Conservation (phyloP, 805 yeast genomes). For the Barnettozyma vustinii region DNA sequence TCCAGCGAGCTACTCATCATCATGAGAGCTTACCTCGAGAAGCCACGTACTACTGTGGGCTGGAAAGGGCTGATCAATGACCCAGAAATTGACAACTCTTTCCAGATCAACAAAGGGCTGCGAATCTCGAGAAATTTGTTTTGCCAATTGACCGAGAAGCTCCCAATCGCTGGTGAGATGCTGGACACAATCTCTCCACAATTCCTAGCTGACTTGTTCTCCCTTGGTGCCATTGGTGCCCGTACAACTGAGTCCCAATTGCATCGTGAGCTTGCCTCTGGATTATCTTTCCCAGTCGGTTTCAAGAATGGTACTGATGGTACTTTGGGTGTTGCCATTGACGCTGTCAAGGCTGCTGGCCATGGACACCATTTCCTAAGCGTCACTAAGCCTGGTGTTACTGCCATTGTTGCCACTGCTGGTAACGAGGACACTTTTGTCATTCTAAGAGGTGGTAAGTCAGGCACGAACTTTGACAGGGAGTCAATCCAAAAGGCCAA, state of each 20-base stretch:
- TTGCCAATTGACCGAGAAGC: slow-evolving; percentile 69
- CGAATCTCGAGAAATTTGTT: slow-evolving; percentile 84
- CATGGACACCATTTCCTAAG: slow-evolving; percentile 92
- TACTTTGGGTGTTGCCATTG: slow-evolving; percentile 87
- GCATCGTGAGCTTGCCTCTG: slow-evolving; percentile 95
- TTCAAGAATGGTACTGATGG: slow-evolving; percentile 99
- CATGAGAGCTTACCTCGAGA: slow-evolving; percentile 97
- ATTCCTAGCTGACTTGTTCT: slow-evolving; percentile 86
- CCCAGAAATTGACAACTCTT: slow-evolving; percentile 91
- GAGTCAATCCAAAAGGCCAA: slow-evolving; percentile 65
- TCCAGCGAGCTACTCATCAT: slow-evolving; percentile 75
- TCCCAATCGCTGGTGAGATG: slow-evolving; percentile 97
- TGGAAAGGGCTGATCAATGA: slow-evolving; percentile 98
- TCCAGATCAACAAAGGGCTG: slow-evolving; percentile 92
- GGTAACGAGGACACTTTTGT: slow-evolving; percentile 90
- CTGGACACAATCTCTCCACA: slow-evolving; percentile 97
- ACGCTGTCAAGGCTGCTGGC: slow-evolving; percentile 88
- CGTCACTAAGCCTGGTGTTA: slow-evolving; percentile 94
- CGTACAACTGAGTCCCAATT: slow-evolving; percentile 98
- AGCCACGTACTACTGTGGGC: slow-evolving; percentile 98
- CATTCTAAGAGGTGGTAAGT: slow-evolving; percentile 92
- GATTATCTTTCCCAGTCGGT: slow-evolving; percentile 95
- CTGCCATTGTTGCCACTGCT: slow-evolving; percentile 92
- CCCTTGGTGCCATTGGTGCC: slow-evolving; percentile 98
- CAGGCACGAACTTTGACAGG: slow-evolving; percentile 85